phyloP scores from a whole-genome alignment of 169 alveolate genomes.

The Theileria orientalis region DNA sequence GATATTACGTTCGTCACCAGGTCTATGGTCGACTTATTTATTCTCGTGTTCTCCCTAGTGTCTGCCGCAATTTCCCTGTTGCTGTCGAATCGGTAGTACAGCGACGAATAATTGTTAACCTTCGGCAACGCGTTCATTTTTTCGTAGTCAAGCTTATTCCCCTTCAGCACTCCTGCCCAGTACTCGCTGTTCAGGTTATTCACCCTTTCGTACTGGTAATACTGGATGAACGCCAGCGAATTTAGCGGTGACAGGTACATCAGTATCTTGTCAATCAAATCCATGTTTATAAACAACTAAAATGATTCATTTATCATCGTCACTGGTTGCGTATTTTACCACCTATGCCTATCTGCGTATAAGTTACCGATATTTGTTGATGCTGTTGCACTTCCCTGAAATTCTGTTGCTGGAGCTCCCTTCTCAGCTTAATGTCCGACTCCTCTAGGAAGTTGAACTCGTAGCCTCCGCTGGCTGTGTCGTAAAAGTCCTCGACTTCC shows the following conservation, averaged over 20 bases:
- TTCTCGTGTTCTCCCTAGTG: neutral
- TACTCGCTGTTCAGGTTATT: slow-evolving; percentile 55
- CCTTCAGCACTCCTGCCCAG: slow-evolving; percentile 68
- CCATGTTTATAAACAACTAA: slow-evolving; percentile 43
- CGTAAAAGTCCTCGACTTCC: neutral
- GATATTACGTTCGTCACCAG: neutral
- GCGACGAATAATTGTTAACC: neutral
- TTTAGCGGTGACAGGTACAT: slow-evolving; percentile 31
- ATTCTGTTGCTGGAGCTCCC: neutral
- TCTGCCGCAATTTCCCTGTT: neutral
- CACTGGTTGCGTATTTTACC: neutral
- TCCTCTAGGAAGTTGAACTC: neutral
- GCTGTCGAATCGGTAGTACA: neutral
- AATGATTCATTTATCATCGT: too few relatives aligned
- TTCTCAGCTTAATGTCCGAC: neutral
- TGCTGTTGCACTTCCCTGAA: neutral
- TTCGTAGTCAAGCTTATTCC: slow-evolving; percentile 52
- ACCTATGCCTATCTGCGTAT: too few relatives aligned
- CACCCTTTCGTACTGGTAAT: slow-evolving; percentile 40
- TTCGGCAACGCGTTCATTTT: slow-evolving; percentile 2
- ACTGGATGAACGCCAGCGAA: slow-evolving; percentile 35
- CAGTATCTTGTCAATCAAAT: slow-evolving; percentile 38
- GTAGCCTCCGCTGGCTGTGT: neutral
- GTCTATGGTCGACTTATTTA: neutral
- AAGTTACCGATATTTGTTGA: neutral